Conservation (phyloP, 257 asterid species). For the Mitragyna speciosa region DNA sequence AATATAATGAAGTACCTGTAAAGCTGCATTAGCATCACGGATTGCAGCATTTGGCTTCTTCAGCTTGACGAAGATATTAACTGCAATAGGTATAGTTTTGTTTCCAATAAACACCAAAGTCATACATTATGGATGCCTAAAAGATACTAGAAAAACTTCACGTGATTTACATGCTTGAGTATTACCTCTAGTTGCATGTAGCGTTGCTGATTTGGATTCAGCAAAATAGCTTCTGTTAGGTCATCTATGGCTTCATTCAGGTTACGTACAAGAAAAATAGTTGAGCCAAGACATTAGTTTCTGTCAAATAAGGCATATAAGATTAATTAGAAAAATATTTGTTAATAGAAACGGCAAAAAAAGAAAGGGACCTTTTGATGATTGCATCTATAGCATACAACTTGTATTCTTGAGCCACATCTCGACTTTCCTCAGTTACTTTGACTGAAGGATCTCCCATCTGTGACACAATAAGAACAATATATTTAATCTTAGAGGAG, state of each 20-base stretch:
- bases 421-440: conserved; percentile 64
- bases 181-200: conserved; percentile 66
- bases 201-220: conserved; percentile 63
- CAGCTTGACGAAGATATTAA: conserved; percentile 53
- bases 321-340: conserved; percentile 1
- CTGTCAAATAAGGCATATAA: not conserved
- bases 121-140: conserved; percentile 1
- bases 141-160: not conserved
- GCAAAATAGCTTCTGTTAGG: conserved; percentile 63
- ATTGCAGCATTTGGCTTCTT: conserved; percentile 82
- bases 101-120: conserved; percentile 18
- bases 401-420: conserved; percentile 55
- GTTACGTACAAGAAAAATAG: conserved; percentile 44
- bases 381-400: conserved; percentile 60
- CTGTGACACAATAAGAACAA: conserved; percentile 29
- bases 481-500: not conserved
- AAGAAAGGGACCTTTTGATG: conserved; percentile 49
- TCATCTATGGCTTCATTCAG: conserved; percentile 48
- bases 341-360: not conserved
- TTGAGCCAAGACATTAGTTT: conserved; percentile 9
- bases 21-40: conserved; percentile 78
- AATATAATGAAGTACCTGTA: conserved; percentile 42
- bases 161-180: conserved; percentile 7
- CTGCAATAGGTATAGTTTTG: conserved; percentile 31
- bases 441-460: conserved; percentile 70